Evolutionary conservation across 306 rosid species (phyloP).

Genomic region (Astragalus membranaceus): DNA sequence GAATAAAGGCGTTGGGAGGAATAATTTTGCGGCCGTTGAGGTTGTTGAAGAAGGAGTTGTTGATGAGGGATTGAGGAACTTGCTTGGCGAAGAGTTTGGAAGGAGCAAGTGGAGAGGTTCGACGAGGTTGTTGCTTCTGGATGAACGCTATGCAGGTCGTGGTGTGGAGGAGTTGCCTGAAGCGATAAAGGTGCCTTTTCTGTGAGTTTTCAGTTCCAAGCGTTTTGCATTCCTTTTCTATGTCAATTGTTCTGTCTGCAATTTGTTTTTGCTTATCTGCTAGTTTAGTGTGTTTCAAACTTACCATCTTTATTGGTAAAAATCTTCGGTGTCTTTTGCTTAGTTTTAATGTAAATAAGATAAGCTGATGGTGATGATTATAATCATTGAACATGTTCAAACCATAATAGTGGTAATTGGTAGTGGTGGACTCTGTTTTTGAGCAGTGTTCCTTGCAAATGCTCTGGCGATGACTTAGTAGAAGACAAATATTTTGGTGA

Average conservation of each 20-base stretch:
- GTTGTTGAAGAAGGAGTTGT: conserved; percentile 48
- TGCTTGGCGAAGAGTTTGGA: conserved; percentile 55
- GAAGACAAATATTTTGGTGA: background rate
- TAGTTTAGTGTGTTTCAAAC: background rate
- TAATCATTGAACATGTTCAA: background rate
- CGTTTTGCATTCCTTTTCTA: background rate
- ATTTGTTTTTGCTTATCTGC: background rate
- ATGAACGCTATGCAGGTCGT: conserved; percentile 44
- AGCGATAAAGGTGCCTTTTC: conserved; percentile 78
- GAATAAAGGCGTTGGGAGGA: conserved; percentile 31
- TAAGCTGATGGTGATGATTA: background rate
- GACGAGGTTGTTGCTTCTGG: conserved; percentile 73
- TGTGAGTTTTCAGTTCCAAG: conserved; percentile 28
- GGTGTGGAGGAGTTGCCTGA: conserved; percentile 56
- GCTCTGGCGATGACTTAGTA: background rate
- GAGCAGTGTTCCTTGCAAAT: background rate
- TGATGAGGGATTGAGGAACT: conserved; percentile 49
- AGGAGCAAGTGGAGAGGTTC: conserved; percentile 75
- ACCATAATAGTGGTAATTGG: background rate
- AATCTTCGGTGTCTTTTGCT: background rate
- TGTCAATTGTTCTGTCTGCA: background rate
- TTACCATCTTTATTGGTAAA: background rate
- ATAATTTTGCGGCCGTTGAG: conserved; percentile 41
- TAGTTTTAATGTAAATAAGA: background rate
- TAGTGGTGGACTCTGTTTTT: background rate